These are phyloP conservation scores for Xylaria arbuscula DNA, from an alignment of 2,329 filamentous ascomycete species.

Conservation along the genomic window DNA sequence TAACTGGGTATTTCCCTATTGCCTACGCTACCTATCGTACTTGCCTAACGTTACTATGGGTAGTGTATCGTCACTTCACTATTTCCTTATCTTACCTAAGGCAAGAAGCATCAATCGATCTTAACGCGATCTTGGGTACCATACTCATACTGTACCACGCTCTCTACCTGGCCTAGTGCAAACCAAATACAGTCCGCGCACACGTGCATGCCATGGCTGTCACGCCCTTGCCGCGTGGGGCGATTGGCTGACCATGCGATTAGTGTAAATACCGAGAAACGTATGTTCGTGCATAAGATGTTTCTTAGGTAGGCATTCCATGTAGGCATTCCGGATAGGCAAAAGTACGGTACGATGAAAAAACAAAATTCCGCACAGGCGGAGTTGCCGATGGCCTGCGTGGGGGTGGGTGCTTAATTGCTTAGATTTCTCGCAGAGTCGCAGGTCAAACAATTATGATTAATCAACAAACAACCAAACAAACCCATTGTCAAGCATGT, in stretches of 20 bases:
- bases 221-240: conserved; percentile 10
- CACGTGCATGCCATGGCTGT: conserved; percentile 2
- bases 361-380: background rate
- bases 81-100: background rate
- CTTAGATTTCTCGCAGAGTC: background rate
- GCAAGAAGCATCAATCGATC: background rate
- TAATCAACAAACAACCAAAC: background rate
- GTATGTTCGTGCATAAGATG: background rate
- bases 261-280: background rate
- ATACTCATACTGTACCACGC: background rate
- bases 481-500: background rate
- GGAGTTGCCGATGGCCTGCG: background rate
- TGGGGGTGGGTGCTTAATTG: background rate
- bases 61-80: background rate
- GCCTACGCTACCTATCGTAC: background rate
- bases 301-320: background rate
- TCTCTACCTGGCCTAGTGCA: background rate
- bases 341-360: conserved; percentile 5
- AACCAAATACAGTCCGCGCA: background rate
- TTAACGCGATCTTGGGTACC: background rate
- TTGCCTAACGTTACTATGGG: background rate
- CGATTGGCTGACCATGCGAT: background rate
- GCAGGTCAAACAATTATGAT: background rate
- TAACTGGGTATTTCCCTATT: background rate
- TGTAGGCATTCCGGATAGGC: background rate